Base-by-base conservation (phyloP, 371 early-diverging fungal species). In the Mucor lusitanicus region DNA sequence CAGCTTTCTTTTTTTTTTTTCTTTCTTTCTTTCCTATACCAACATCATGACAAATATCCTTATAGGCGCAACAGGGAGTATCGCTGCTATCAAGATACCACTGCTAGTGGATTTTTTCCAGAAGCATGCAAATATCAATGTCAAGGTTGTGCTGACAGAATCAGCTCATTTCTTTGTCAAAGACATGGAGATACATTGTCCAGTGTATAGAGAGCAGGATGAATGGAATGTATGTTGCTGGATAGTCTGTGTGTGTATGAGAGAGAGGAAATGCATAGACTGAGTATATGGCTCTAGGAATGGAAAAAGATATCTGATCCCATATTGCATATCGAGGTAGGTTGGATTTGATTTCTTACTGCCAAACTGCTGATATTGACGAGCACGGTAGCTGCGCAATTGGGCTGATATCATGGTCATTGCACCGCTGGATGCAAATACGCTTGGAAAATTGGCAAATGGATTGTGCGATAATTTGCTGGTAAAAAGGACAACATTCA, bases 391-490 rank as follows among this genome's bases (percentile, higher is more conserved):
- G 90, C 85, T 98, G 30, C 90, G 98, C 7, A 93, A 95, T 65
- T 99, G 99, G 99, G 97, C 98, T 23, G 97, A 97, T 65, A 74
- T 93, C 23, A 79, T 95, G 44, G 79, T 98, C 4, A 83, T 99
- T 48, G 94, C 95, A 0, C 99, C 99, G 6, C 71, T 97, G 35
- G 95, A 94, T 71, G 99, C 99, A 44, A 97, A 99, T 73, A 95
- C 97, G 0, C 72, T 99, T 58, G 97, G 92, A 39, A 99, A 99
- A 65, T 71, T 94, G 2, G 94, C 97, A 0, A 87, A 88, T 67
- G 99, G 99, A 9, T 74, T 96, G 7, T 97, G 97, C 75, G 99
- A 99, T 74, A 97, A 97, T 73, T 73, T 99, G 58, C 78, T 99
- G 76, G 92, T 91, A 85, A 68, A 15, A 0, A 19, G 33, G 2